A percentile compares a stretch with the other conserved stretches of the same genome.
Evolutionary conservation across 2,329 filamentous ascomycete species (phyloP).

Genomic region (Pleoardoris graminearum): DNA sequence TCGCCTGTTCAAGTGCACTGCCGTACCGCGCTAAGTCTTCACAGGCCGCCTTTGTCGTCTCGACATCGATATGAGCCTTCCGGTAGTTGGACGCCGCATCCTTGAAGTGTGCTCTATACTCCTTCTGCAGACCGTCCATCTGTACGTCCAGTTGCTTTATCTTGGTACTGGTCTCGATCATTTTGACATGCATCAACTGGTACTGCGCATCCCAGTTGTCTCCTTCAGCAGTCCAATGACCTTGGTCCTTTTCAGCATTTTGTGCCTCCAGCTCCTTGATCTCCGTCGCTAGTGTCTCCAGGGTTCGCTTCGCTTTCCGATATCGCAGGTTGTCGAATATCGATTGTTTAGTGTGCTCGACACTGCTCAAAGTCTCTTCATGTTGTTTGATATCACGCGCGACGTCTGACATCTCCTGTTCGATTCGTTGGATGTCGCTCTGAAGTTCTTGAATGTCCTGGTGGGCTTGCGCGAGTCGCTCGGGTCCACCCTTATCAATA

Average conservation of each 20-base stretch:
- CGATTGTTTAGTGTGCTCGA: slow-evolving; percentile 80
- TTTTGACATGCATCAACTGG: slow-evolving; percentile 71
- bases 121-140: slow-evolving; percentile 69
- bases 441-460: slow-evolving; percentile 71
- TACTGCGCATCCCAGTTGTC: slow-evolving; percentile 67
- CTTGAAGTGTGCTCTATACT: slow-evolving; percentile 87
- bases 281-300: slow-evolving; percentile 68
- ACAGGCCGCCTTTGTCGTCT: slow-evolving; percentile 88
- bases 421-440: slow-evolving; percentile 64
- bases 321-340: slow-evolving; percentile 89
- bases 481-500: slow-evolving; percentile 71
- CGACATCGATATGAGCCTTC: slow-evolving; percentile 84
- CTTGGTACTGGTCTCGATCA: slow-evolving; percentile 72
- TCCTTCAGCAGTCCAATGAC: slow-evolving; percentile 72
- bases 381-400: slow-evolving; percentile 75
- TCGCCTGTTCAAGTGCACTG: slow-evolving; percentile 86
- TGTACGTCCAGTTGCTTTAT: slow-evolving; percentile 86
- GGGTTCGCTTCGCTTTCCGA: slow-evolving; percentile 70
- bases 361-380: slow-evolving; percentile 75
- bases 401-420: slow-evolving; percentile 69
- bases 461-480: slow-evolving; percentile 70
- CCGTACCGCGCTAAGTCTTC: slow-evolving; percentile 85
- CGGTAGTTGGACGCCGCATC: slow-evolving; percentile 80
- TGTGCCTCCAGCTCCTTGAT: slow-evolving; percentile 75
- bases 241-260: slow-evolving; percentile 81